Evolutionary conservation across 345 rosid species (phyloP), one percentile per base, ranked within the genome.

Genomic region (Euphorbia pulcherrima): DNA sequence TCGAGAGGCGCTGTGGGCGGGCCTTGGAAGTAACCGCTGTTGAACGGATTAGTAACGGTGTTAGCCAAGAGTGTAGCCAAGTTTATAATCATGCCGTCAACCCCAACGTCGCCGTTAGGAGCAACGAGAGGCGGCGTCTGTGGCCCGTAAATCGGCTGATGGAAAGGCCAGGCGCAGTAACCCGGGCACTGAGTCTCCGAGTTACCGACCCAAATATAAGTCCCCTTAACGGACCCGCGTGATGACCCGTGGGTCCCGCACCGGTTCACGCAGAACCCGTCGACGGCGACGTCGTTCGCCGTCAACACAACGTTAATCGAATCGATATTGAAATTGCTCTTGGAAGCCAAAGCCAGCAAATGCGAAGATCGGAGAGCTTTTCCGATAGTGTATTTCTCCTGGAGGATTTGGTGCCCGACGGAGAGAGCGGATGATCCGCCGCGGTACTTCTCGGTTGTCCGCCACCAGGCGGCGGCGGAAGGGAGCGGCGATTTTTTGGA

Each of bases 131-230:
- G 97, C 28, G 97, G 94, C 0, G 90, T 76, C 71, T 90, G 98
- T 0, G 96, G 96, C 28, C 98, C 97, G 72, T 92, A 87, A 0
- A 90, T 67, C 6, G 97, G 98, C 82, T 88, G 98, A 70, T 92
- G 98, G 47, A 92, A 92, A n/a, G 97, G 98, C 98, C 98, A 88
- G 6, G 96, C 97, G 64, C 98, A 93, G 75, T 88, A 84, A 26
- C 96, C 98, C 0, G 94, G 89, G 54, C 98, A 93, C 84, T 85
- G 94, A 4, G 76, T 54, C 79, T 81, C 96, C 16, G 98, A 87
- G 83, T 93, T 88, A 0, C 98, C 98, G 0, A 93, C 92, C 98
- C 98, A 90, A 0, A 90, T 77, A 60, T 77, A 90, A 0, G 87
- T 74, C n/a, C 85, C 86, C 1, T 76, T 75, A 8, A 59, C 28